These are phyloP conservation scores for Ogataea kodamae DNA, from an alignment of 805 yeast species.

Conservation along the genomic window DNA sequence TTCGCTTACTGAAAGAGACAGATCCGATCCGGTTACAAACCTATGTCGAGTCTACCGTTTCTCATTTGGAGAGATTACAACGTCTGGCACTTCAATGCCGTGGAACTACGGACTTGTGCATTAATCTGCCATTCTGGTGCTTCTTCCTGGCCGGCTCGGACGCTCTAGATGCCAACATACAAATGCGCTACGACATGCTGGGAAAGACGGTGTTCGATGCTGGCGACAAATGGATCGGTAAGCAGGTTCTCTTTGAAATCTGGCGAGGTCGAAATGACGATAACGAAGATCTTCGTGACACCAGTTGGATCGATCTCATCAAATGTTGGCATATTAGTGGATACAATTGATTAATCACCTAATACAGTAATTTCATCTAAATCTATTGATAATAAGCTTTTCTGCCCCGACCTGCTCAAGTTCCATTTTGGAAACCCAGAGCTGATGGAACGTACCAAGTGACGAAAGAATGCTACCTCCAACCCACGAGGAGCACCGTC, in stretches of 20 bases:
- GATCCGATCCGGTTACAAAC: constrained; percentile 36
- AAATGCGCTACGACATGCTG: constrained; percentile 32
- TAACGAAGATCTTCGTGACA: constrained; percentile 26
- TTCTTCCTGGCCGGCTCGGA: constrained; percentile 44
- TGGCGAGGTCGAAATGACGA: constrained; percentile 41
- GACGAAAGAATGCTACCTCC: constrained; percentile 89
- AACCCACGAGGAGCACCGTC: constrained; percentile 82
- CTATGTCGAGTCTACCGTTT: constrained; percentile 34
- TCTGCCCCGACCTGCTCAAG: constrained; percentile 87
- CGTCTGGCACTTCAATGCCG: constrained; percentile 19
- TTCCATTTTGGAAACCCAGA: constrained; percentile 88
- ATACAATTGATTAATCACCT: constrained; percentile 30
- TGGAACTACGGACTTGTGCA: constrained; percentile 22
- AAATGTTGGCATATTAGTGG: constrained; percentile 49
- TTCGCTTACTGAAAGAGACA: constrained; percentile 43
- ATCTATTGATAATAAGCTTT: constrained; percentile 73
- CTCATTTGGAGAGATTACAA: constrained; percentile 33
- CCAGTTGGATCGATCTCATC: constrained; percentile 51
- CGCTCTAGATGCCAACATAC: constrained; percentile 31
- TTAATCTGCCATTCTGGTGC: constrained; percentile 48
- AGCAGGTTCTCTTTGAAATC: constrained; percentile 50
- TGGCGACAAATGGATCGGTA: constrained; percentile 51
- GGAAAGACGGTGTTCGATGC: constrained; percentile 34
- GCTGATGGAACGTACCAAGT: constrained; percentile 89
- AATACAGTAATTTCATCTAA: constrained; percentile 50